Conservation (phyloP, 2,329 filamentous ascomycete species). For the Tolypocladium sp. region DNA sequence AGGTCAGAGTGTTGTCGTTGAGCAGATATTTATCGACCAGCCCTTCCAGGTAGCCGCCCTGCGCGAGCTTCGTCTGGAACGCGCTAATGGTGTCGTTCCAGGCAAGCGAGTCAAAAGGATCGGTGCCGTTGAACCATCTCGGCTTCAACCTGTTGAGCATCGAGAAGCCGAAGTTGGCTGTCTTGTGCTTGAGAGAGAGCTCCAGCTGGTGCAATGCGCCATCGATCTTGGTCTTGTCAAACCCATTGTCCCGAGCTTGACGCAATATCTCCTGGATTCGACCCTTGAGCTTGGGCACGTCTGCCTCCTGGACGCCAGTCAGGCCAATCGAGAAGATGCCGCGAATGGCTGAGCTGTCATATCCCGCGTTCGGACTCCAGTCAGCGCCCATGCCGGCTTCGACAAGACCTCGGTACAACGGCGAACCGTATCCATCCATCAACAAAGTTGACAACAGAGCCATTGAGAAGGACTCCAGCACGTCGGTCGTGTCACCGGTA, state of each 20-base stretch:
- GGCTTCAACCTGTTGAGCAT: slow-evolving; percentile 83
- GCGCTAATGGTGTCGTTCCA: slow-evolving; percentile 84
- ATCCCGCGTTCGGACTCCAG: slow-evolving; percentile 90
- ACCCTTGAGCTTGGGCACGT: slow-evolving; percentile 68
- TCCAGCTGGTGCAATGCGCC: slow-evolving; percentile 92
- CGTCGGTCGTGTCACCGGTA: slow-evolving; percentile 70
- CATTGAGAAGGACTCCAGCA: slow-evolving; percentile 82
- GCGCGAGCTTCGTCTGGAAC: slow-evolving; percentile 68
- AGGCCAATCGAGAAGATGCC: slow-evolving; percentile 87
- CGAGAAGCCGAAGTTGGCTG: slow-evolving; percentile 85
- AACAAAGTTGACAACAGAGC: slow-evolving; percentile 74
- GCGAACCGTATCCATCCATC: slow-evolving; percentile 91
- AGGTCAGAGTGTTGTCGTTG: slow-evolving; percentile 77
- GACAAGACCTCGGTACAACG: slow-evolving; percentile 79
- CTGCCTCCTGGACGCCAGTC: slow-evolving; percentile 75
- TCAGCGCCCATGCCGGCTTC: slow-evolving; percentile 86
- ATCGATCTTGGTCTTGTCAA: slow-evolving; percentile 84
- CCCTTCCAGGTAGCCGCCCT: slow-evolving; percentile 73
- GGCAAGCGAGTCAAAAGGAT: slow-evolving; percentile 82
- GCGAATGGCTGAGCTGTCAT: slow-evolving; percentile 66
- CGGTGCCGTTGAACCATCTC: slow-evolving; percentile 90
- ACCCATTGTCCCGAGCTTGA: slow-evolving; percentile 64
- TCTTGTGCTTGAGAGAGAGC: slow-evolving; percentile 91
- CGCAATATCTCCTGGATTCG: slow-evolving; percentile 64
- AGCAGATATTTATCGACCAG: slow-evolving; percentile 85